Conservation (phyloP, 2,329 filamentous ascomycete genomes). For the Aspergillus neotritici region DNA sequence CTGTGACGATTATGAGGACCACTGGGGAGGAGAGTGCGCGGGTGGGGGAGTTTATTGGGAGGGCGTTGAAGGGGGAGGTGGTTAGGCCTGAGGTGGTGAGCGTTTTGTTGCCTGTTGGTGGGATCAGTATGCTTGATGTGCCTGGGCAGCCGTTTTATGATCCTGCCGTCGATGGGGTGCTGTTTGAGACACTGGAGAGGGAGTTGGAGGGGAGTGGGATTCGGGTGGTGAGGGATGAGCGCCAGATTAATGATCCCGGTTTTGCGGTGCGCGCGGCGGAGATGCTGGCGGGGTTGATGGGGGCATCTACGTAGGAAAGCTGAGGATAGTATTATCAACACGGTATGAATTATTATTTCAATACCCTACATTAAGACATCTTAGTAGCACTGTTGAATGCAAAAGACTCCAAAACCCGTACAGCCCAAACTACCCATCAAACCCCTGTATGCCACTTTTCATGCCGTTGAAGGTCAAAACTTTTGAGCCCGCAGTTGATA, state of each 20-base stretch:
- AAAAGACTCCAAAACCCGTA: conserved; percentile 30
- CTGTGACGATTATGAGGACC: conserved; percentile 62
- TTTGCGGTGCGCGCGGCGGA: conserved; percentile 26
- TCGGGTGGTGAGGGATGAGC: conserved; percentile 44
- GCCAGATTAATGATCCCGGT: conserved; percentile 25
- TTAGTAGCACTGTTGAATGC: conserved; percentile 34
- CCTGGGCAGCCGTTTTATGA: conserved; percentile 52
- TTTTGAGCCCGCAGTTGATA: conserved; percentile 44
- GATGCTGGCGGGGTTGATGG: conserved; percentile 5
- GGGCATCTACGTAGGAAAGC: too few relatives aligned
- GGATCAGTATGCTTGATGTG: conserved; percentile 57
- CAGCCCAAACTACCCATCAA: conserved; percentile 26
- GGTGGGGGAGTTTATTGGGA: conserved; percentile 53
- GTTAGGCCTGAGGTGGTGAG: conserved; percentile 42
- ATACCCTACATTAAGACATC: conserved; percentile 14
- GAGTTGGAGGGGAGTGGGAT: conserved; percentile 49
- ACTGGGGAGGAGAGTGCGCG: conserved; percentile 51
- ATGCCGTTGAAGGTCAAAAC: conserved; percentile 60
- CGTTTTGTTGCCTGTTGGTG: conserved; percentile 56
- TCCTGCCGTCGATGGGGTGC: conserved; percentile 41
- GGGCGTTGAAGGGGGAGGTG: conserved; percentile 44
- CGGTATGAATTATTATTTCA: conserved; percentile 3
- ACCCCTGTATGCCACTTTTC: conserved; percentile 34
- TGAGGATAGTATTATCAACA: neutral
- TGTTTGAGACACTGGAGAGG: conserved; percentile 45